Conservation (phyloP, 345 rosid species). For the Populus alba region DNA sequence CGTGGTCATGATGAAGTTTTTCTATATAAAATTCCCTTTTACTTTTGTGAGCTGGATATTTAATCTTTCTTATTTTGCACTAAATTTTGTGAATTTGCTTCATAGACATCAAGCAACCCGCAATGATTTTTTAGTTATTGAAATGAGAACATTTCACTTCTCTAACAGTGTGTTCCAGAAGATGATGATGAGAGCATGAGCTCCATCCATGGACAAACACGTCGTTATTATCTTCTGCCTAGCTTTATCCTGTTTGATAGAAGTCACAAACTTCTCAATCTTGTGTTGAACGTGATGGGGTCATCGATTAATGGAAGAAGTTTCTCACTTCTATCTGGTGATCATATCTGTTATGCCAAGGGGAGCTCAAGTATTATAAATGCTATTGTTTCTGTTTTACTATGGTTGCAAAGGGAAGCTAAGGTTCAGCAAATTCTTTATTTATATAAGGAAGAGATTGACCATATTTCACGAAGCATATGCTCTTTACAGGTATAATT, state of each 20-base stretch:
- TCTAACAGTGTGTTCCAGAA: constrained; percentile 52
- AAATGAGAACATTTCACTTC: not conserved
- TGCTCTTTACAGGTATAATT: constrained; percentile 53
- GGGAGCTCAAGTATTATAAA: constrained; percentile 34
- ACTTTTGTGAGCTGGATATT: not conserved
- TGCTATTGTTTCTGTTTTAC: constrained; percentile 48
- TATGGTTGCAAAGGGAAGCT: constrained; percentile 50
- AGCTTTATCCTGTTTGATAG: constrained; percentile 61
- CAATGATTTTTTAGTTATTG: not conserved
- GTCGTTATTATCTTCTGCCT: constrained; percentile 51
- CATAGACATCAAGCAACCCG: not conserved
- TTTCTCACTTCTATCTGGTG: constrained; percentile 19
- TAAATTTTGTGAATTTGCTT: not conserved
- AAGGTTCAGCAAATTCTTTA: constrained; percentile 43
- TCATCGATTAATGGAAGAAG: constrained; percentile 35
- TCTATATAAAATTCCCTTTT: not conserved
- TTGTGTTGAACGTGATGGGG: constrained; percentile 43
- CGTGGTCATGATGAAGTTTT: not conserved
- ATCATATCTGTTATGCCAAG: constrained; percentile 19
- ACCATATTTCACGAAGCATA: constrained; percentile 38
- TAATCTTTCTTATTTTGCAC: not conserved
- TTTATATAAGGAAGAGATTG: constrained; percentile 43
- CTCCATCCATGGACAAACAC: constrained; percentile 19
- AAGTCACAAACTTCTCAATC: constrained; percentile 44
- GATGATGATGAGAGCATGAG: constrained; percentile 33